Conservation (phyloP, 495 filamentous ascomycete genomes). For the Penicillium bovifimosum region DNA sequence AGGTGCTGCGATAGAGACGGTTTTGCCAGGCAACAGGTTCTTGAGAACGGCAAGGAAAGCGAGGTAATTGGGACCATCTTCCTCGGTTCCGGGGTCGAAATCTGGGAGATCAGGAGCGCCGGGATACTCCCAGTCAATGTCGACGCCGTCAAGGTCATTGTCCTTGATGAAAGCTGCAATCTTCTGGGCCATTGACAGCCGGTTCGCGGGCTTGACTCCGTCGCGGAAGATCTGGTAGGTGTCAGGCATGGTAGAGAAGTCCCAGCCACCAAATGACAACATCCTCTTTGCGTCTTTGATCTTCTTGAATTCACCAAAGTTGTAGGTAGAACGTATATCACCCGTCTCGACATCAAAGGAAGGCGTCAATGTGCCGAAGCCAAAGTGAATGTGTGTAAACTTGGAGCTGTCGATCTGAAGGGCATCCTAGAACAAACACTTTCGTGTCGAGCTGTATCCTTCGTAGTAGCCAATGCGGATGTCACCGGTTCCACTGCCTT, state of each 20-base stretch:
- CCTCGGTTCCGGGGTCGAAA: conserved; percentile 16
- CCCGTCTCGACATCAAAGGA: background rate
- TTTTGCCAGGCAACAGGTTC: conserved; percentile 2
- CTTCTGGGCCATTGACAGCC: conserved; percentile 24
- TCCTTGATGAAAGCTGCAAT: conserved; percentile 24
- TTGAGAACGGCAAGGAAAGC: conserved; percentile 10
- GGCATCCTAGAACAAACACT: conserved; percentile 13
- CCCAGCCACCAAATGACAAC: conserved; percentile 39
- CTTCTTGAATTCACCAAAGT: conserved; percentile 20
- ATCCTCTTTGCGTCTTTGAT: conserved; percentile 29
- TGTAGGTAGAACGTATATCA: background rate
- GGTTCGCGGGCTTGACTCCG: conserved; percentile 22
- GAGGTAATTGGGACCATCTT: conserved; percentile 14
- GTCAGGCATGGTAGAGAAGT: conserved; percentile 19
- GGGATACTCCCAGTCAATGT: conserved; percentile 6
- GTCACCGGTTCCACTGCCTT: background rate
- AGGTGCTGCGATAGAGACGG: conserved; percentile 14
- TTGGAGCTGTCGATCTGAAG: conserved; percentile 10
- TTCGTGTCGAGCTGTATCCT: conserved; percentile 7
- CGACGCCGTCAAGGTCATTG: conserved; percentile 16
- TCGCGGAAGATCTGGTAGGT: conserved; percentile 32
- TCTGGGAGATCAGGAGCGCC: conserved; percentile 30
- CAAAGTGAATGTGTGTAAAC: conserved; percentile 15
- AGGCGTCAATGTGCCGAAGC: conserved; percentile 2
- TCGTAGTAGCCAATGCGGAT: conserved; percentile 16